These are phyloP conservation scores for Tetracladium maxilliforme DNA, from an alignment of 2,329 filamentous ascomycete species.

Conservation along the genomic window DNA sequence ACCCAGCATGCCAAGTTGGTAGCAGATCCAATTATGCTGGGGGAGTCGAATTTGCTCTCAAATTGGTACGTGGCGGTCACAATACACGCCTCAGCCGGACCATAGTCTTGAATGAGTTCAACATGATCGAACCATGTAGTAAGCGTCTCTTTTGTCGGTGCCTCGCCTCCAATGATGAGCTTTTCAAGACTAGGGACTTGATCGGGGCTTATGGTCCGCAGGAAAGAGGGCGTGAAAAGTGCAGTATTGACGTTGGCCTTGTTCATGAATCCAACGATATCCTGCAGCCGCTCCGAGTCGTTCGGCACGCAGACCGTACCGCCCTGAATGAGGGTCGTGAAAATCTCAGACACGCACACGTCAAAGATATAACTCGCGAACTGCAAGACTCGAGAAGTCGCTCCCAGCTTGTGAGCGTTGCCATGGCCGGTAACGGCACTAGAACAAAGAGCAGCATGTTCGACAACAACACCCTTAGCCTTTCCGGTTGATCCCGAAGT, in stretches of 20 bases:
- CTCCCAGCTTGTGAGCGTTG: too few species aligned
- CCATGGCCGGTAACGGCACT: too few species aligned
- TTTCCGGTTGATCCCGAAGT: too few species aligned
- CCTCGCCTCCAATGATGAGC: slow-evolving; percentile 13
- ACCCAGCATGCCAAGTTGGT: too few species aligned
- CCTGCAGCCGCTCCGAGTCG: slow-evolving; percentile 16
- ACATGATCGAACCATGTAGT: slow-evolving; percentile 18
- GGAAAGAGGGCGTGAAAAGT: slow-evolving; percentile 13
- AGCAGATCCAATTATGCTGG: too few species aligned
- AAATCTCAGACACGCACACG: slow-evolving; percentile 4
- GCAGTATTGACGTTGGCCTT: slow-evolving; percentile 9
- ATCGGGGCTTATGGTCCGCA: slow-evolving; percentile 8
- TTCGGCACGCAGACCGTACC: slow-evolving; percentile 5
- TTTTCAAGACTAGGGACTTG: slow-evolving; percentile 9
- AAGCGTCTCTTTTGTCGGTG: slow-evolving; percentile 20
- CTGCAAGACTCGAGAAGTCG: slow-evolving; percentile 5
- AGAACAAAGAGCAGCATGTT: too few species aligned
- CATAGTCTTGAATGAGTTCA: slow-evolving; percentile 25
- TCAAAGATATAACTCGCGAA: slow-evolving; percentile 7
- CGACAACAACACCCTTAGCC: too few species aligned
- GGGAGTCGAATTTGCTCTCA: too few species aligned
- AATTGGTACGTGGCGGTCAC: slow-evolving; percentile 5
- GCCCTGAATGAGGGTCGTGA: slow-evolving; percentile 6
- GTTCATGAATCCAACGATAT: slow-evolving; percentile 15
- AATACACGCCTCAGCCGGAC: slow-evolving; percentile 15